A percentile compares a stretch with the other conserved stretches of the same genome.
phyloP scores from a whole-genome alignment of 495 filamentous ascomycete genomes.

The Penicillium lagena region DNA sequence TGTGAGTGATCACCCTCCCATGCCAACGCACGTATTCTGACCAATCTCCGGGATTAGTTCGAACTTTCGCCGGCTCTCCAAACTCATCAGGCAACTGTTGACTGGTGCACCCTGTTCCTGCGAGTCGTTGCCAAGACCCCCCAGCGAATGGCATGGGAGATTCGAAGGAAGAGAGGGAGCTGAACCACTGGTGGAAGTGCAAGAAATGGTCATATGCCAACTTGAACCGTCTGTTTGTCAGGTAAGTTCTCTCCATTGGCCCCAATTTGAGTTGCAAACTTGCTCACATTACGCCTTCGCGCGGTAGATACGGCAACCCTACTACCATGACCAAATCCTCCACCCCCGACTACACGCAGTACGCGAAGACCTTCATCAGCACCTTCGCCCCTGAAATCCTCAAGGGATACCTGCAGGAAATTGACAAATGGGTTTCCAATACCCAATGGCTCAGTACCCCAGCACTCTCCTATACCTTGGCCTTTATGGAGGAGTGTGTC shows the following conservation, averaged over 20 bases:
- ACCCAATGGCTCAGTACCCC: constrained; percentile 92
- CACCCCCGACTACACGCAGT: constrained; percentile 63
- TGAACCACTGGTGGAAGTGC: constrained; percentile 98
- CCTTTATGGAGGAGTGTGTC: constrained; percentile 94
- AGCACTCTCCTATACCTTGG: constrained; percentile 82
- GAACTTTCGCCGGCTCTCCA: constrained; percentile 75
- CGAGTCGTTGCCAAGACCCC: constrained; percentile 79
- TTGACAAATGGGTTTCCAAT: constrained; percentile 95
- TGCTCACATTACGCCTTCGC: constrained; percentile 6
- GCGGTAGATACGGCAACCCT: constrained; percentile 79
- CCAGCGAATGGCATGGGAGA: constrained; percentile 74
- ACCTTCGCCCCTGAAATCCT: constrained; percentile 94
- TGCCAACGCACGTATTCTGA: constrained; percentile 9
- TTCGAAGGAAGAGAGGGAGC: constrained; percentile 79
- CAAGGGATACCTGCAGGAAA: constrained; percentile 83
- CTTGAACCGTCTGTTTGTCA: constrained; percentile 88
- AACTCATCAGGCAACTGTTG: constrained; percentile 75
- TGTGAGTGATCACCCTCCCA: constrained; percentile 49
- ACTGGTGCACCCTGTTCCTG: constrained; percentile 93
- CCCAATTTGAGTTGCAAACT: neutral
- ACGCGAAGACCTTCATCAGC: constrained; percentile 81
- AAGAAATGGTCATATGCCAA: constrained; percentile 99
- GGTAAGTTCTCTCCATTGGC: constrained; percentile 44
- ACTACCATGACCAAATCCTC: constrained; percentile 58
- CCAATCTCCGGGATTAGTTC: constrained; percentile 49